Percentiles rank a stretch among this genome's conserved stretches.
phyloP scores from a whole-genome alignment of 2,329 filamentous ascomycete species.

The Acrocalymma vagum region DNA sequence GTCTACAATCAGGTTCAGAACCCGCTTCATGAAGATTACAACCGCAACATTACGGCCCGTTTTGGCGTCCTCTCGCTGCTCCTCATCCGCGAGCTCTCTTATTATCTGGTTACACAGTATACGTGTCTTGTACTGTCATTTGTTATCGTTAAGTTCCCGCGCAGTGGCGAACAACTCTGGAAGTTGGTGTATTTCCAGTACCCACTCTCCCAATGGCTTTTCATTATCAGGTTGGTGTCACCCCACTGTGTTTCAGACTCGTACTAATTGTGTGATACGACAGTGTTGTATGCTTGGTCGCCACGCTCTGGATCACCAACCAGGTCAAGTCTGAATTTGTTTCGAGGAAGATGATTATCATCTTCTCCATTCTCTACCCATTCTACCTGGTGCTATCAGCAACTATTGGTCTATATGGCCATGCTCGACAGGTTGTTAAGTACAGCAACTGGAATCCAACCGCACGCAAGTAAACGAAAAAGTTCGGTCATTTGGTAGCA shows the following conservation, averaged over 20 bases:
- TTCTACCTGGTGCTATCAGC: slow-evolving; percentile 55
- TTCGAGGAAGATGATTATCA: slow-evolving; percentile 48
- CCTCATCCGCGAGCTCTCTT: slow-evolving; percentile 55
- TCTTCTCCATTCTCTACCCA: slow-evolving; percentile 55
- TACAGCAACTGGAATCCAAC: slow-evolving; percentile 61
- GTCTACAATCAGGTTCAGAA: slow-evolving; percentile 52
- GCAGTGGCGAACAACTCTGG: slow-evolving; percentile 45
- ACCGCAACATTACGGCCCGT: slow-evolving; percentile 47
- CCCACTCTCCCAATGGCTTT: slow-evolving; percentile 58
- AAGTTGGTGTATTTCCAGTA: slow-evolving; percentile 59
- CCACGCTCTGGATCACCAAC: slow-evolving; percentile 57
- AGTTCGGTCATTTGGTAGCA: neutral
- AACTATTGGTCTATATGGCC: slow-evolving; percentile 57
- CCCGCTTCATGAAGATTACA: slow-evolving; percentile 33
- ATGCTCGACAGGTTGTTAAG: slow-evolving; percentile 55
- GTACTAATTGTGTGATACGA: slow-evolving; percentile 22
- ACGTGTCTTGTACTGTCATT: slow-evolving; percentile 56
- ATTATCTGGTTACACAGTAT: slow-evolving; percentile 60
- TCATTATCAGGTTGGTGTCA: slow-evolving; percentile 51
- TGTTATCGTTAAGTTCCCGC: slow-evolving; percentile 55
- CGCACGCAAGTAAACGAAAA: slow-evolving; percentile 36
- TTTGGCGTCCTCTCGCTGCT: slow-evolving; percentile 57
- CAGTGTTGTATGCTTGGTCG: slow-evolving; percentile 53
- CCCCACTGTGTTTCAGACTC: slow-evolving; percentile 8
- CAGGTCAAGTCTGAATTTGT: slow-evolving; percentile 57